A percentile compares a stretch with the other conserved stretches of the same genome.
These are phyloP conservation scores for Dovyalis caffra DNA, from an alignment of 345 rosid genomes.

Conservation along the genomic window DNA sequence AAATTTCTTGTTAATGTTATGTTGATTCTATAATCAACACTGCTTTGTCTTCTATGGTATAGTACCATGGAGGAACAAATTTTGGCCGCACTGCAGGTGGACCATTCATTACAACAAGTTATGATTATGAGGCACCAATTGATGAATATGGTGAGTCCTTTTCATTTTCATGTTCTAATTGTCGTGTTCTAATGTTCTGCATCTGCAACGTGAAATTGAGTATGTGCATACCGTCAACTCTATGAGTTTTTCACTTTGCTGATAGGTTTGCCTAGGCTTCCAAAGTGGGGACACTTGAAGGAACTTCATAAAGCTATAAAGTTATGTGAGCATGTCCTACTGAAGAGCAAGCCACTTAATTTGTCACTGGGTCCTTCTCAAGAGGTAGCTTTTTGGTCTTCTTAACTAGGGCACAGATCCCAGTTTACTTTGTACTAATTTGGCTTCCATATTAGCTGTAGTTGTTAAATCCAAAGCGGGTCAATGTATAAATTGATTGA, in stretches of 20 bases:
- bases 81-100: constrained; percentile 96
- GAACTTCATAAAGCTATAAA: constrained; percentile 80
- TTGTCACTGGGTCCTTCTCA: constrained; percentile 59
- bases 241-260: constrained; percentile 10
- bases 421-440: not conserved
- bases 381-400: constrained; percentile 49
- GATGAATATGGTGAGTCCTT: constrained; percentile 83
- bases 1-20: not conserved
- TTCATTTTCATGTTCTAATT: not conserved
- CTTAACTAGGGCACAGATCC: not conserved
- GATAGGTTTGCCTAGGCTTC: constrained; percentile 80
- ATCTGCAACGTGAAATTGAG: not conserved
- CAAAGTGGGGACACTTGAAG: constrained; percentile 96
- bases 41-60: constrained; percentile 16
- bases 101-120: constrained; percentile 93
- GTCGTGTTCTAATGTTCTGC: not conserved
- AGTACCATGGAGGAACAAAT: constrained; percentile 99
- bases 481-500: no score
- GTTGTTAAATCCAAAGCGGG: not conserved
- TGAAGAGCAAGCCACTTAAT: constrained; percentile 50
- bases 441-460: not conserved
- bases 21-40: not conserved
- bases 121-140: constrained; percentile 97
- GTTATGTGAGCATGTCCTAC: constrained; percentile 63
- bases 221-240: not conserved